These are phyloP conservation scores for Hyaloscypha variabilis DNA, from an alignment of 495 filamentous ascomycete genomes.

Conservation along the genomic window DNA sequence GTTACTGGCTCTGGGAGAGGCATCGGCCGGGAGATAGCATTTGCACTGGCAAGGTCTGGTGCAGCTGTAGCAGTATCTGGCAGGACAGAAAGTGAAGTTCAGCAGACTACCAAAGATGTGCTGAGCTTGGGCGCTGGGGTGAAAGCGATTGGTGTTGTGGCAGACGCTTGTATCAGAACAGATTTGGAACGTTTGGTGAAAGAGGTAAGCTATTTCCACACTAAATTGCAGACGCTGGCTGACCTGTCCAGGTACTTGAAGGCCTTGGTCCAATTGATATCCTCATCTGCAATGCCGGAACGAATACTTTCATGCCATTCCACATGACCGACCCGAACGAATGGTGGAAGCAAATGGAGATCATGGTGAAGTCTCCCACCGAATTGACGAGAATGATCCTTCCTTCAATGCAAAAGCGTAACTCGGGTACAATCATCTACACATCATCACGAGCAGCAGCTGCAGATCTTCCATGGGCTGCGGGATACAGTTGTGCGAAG, in stretches of 20 bases:
- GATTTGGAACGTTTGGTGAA: slow-evolving; percentile 19
- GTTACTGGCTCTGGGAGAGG: slow-evolving; percentile 74
- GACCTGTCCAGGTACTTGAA: slow-evolving; percentile 8
- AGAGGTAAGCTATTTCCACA: background rate
- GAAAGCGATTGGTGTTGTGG: slow-evolving; percentile 19
- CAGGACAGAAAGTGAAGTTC: slow-evolving; percentile 15
- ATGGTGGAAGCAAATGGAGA: slow-evolving; percentile 25
- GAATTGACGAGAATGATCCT: slow-evolving; percentile 22
- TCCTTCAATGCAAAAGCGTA: slow-evolving; percentile 20
- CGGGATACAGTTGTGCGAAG: slow-evolving; percentile 22
- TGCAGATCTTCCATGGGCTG: slow-evolving; percentile 22
- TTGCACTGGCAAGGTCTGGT: slow-evolving; percentile 73
- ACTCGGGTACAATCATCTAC: slow-evolving; percentile 24
- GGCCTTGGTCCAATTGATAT: slow-evolving; percentile 22
- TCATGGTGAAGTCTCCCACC: slow-evolving; percentile 25
- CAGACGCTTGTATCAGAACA: slow-evolving; percentile 14
- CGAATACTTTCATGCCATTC: slow-evolving; percentile 25
- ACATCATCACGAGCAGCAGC: slow-evolving; percentile 19
- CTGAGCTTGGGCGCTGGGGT: background rate
- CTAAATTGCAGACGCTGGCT: background rate
- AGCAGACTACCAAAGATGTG: slow-evolving; percentile 19
- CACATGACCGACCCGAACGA: slow-evolving; percentile 23
- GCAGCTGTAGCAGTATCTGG: slow-evolving; percentile 67
- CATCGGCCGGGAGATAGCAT: slow-evolving; percentile 73
- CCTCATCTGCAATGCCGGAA: slow-evolving; percentile 26